Percentiles rank a stretch among this genome's conserved stretches.
Conservation (phyloP, 352 stramenopile genomes). For the Globisporangium nodosum region DNA sequence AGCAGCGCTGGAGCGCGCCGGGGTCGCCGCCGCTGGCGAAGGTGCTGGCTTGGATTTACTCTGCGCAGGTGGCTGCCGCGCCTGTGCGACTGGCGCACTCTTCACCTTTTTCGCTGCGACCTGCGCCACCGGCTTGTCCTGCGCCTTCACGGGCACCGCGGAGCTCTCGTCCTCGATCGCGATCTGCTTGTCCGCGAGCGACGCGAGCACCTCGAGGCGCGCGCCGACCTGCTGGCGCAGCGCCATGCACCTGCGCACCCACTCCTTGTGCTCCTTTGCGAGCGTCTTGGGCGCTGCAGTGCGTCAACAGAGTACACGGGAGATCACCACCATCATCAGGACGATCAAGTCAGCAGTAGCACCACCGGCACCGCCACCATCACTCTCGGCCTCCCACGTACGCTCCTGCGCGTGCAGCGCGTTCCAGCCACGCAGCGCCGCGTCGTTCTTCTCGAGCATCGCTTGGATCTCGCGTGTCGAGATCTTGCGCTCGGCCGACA, state of each 20-base stretch:
- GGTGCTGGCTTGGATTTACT: conserved; percentile 7
- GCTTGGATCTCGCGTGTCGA: conserved; percentile 63
- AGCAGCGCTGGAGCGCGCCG: neutral
- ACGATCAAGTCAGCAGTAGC: neutral
- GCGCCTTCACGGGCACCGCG: neutral
- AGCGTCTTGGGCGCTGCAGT: conserved; percentile 41
- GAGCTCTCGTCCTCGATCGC: conserved; percentile 42
- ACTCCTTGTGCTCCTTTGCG: conserved; percentile 63
- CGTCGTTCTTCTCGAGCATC: conserved; percentile 87
- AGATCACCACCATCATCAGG: neutral
- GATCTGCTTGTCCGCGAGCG: conserved; percentile 77
- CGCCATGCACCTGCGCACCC: conserved; percentile 53
- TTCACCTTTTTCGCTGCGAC: conserved; percentile 9
- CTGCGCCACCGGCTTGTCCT: neutral
- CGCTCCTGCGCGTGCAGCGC: conserved; percentile 68
- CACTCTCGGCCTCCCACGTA: conserved; percentile 21
- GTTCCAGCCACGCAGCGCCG: conserved; percentile 66
- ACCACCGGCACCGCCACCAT: neutral
- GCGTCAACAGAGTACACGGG: no score
- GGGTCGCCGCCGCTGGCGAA: neutral
- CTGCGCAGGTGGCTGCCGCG: conserved; percentile 8
- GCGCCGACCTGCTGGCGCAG: conserved; percentile 69
- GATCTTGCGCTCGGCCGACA: conserved; percentile 42
- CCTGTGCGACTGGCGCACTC: conserved; percentile 2
- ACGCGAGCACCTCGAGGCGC: conserved; percentile 67